phyloP scores from a whole-genome alignment of 2,329 filamentous ascomycete genomes.

The Botrytis aclada region DNA sequence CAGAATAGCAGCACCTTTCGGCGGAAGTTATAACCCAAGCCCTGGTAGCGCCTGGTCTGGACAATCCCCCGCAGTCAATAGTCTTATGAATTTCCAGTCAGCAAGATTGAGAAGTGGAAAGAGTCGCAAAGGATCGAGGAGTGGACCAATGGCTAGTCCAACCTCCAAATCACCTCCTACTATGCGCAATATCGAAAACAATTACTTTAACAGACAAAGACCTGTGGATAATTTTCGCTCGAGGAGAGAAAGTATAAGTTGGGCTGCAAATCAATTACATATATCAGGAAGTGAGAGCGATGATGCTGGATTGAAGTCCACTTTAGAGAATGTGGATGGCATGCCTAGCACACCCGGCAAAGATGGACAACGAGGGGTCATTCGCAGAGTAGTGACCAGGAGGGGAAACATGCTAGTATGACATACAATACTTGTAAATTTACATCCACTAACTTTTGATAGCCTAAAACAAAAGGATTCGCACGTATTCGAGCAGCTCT shows the following conservation, averaged over 20 bases:
- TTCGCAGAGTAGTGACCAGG: slow-evolving; percentile 78
- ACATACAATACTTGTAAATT: slow-evolving; percentile 21
- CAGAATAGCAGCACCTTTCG: slow-evolving; percentile 52
- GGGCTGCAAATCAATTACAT: slow-evolving; percentile 85
- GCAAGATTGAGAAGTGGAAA: slow-evolving; percentile 56
- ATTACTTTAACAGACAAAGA: slow-evolving; percentile 53
- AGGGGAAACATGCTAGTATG: slow-evolving; percentile 84
- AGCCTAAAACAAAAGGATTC: slow-evolving; percentile 97
- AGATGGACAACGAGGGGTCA: slow-evolving; percentile 68
- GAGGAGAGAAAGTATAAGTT: slow-evolving; percentile 82
- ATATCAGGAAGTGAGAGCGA: slow-evolving; percentile 79
- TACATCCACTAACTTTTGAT: slow-evolving; percentile 34
- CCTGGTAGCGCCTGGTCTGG: slow-evolving; percentile 61
- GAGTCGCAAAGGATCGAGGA: slow-evolving; percentile 65
- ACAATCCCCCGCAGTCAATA: slow-evolving; percentile 69
- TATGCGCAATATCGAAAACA: slow-evolving; percentile 38
- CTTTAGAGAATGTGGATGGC: slow-evolving; percentile 40
- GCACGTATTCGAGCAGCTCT: slow-evolving; percentile 88
- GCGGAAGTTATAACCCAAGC: slow-evolving; percentile 43
- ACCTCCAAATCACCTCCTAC: slow-evolving; percentile 77
- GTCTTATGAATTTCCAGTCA: slow-evolving; percentile 75
- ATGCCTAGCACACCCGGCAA: slow-evolving; percentile 44
- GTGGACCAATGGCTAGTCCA: slow-evolving; percentile 64
- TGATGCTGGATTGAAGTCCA: slow-evolving; percentile 56
- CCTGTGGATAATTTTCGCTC: slow-evolving; percentile 50